Base-by-base conservation (phyloP, 768 basidiomycete genomes). In the Trametes coccinea region DNA sequence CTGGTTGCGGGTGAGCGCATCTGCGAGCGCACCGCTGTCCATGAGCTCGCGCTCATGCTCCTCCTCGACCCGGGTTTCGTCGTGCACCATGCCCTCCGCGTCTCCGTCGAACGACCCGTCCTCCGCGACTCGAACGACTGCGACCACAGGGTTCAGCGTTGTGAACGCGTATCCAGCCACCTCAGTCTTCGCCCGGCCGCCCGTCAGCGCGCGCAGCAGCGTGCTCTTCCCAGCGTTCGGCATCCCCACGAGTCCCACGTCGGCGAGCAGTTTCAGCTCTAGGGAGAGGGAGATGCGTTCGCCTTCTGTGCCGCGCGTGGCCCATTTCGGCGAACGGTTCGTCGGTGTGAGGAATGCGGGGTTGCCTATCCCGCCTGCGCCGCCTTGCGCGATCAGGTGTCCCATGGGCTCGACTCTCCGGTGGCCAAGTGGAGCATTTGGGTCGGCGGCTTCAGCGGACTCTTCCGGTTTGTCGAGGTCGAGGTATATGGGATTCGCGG, bases 171-270 rank as follows among this genome's bases (percentile, higher is more conserved):
- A 97, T 9, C 86, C 83, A 0, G 95, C 95, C 33, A 98, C 89
- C 68, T 91, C 89, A 5, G 85, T 90, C 71, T 85, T 88, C 10
- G 92, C 90, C 30, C 90, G 80, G 3, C 93, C 88, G 7, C 90
- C 92, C 0, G 95, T 97, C 8, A 98, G 77, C 0, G 94, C 95
- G 17, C 92, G 87, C 4, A 98, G 79, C 2, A 99, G 75, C 0
- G 97, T 98, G 74, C 93, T 95, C 77, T 93, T 92, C 31, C 89
- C 96, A 0, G 92, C 93, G 67, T 98, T 99, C 6, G 97, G 97
- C 78, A 97, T 87, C 0, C 97, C 97, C 2, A 99, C 95, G 17
- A 99, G 78, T 0, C 93, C 97, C n/a, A 98, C 80, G 72, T 99
- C 96, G 2, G 96, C 94, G 3, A 95, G 80, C 5, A 96, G 81